Conservation (phyloP, 768 basidiomycete genomes). For the Myochromella boudieri region DNA sequence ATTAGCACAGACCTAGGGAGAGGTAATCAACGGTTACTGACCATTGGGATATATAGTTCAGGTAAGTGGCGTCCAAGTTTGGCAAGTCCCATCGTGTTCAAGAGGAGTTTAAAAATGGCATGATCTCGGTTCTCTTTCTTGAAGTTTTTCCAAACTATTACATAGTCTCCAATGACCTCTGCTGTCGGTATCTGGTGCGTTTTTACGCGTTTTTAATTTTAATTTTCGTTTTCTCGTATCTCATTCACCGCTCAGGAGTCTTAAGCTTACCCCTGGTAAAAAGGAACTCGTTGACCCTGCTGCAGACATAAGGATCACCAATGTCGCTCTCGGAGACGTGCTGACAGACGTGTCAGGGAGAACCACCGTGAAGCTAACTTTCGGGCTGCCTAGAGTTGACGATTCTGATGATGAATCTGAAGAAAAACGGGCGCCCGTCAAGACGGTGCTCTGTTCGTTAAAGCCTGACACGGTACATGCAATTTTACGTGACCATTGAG, state of each 20-base stretch:
- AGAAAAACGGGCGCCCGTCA: constrained; percentile 30
- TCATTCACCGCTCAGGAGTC: constrained; percentile 50
- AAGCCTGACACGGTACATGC: constrained; percentile 74
- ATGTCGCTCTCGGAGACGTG: constrained; percentile 76
- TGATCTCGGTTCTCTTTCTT: constrained; percentile 14
- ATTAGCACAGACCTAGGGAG: constrained; percentile 5
- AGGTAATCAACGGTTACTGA: constrained; percentile 29
- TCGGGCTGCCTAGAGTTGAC: constrained; percentile 34
- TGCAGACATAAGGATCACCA: constrained; percentile 77
- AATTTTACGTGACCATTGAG: not conserved
- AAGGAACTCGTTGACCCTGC: constrained; percentile 56
- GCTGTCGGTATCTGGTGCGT: constrained; percentile 69
- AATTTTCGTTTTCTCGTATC: not conserved
- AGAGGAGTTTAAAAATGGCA: constrained; percentile 47
- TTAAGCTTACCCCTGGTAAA: constrained; percentile 57
- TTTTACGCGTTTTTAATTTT: constrained; percentile 25
- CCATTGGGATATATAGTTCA: constrained; percentile 39
- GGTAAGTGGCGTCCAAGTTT: too few relatives aligned
- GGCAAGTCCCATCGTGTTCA: too few relatives aligned
- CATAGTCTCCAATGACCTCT: constrained; percentile 43
- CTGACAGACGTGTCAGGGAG: constrained; percentile 60
- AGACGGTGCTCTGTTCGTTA: constrained; percentile 74
- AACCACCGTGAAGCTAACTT: constrained; percentile 68
- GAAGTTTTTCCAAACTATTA: constrained; percentile 9
- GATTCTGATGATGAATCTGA: constrained; percentile 45